A percentile compares a stretch with the other conserved stretches of the same genome.
These are phyloP conservation scores for Rosa rugosa DNA, from an alignment of 306 rosid species.

Conservation along the genomic window DNA sequence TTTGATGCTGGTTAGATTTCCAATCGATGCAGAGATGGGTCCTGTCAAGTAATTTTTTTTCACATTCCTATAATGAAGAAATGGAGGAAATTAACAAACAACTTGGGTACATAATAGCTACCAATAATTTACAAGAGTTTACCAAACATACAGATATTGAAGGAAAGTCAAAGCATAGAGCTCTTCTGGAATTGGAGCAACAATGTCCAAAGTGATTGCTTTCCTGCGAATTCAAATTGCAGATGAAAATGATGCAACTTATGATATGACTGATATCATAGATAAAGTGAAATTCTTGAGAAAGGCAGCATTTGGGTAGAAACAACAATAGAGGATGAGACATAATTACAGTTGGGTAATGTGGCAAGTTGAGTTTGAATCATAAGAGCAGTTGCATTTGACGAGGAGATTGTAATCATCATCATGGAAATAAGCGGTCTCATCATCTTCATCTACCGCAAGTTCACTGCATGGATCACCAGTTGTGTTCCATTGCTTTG, in stretches of 20 bases:
- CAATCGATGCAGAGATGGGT: constrained; percentile 56
- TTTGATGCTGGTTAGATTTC: constrained; percentile 56
- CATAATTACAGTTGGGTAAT: constrained; percentile 49
- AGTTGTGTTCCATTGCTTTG: constrained; percentile 56
- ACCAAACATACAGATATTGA: constrained; percentile 56
- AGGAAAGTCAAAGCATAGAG: constrained; percentile 67
- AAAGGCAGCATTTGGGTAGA: background rate
- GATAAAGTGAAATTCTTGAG: background rate
- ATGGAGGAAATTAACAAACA: background rate
- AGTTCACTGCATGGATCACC: constrained; percentile 69
- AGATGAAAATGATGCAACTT: background rate
- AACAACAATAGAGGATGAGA: constrained; percentile 14
- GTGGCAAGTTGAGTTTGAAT: constrained; percentile 45
- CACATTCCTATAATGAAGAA: constrained; percentile 46
- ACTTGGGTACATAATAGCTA: background rate
- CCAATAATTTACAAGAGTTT: background rate
- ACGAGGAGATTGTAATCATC: constrained; percentile 48
- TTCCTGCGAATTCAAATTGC: constrained; percentile 39
- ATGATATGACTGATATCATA: background rate
- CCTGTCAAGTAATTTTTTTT: constrained; percentile 65
- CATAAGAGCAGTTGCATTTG: constrained; percentile 57
- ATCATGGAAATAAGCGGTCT: background rate
- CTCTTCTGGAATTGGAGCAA: constrained; percentile 65
- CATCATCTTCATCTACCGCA: constrained; percentile 35
- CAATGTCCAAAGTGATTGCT: constrained; percentile 39